Conservation (phyloP, 2,329 filamentous ascomycete genomes). For the Aspergillus fijiensis region DNA sequence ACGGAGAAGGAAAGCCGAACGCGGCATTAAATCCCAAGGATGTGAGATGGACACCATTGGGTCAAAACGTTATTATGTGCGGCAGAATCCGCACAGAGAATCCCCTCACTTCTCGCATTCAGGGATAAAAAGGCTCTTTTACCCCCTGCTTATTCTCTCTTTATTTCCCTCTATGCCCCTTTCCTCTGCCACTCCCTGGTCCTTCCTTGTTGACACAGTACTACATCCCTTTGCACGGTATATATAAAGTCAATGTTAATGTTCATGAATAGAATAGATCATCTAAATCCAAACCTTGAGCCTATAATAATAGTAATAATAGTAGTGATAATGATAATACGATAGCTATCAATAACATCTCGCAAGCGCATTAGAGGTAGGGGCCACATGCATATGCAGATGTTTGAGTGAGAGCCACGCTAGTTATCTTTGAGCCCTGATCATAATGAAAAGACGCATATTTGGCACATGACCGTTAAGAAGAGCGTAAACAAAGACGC, state of each 20-base stretch:
- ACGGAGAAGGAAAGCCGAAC: slow-evolving; percentile 52
- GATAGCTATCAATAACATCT: neutral
- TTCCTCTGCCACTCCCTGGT: neutral
- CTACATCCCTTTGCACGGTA: neutral
- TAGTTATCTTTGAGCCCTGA: too few relatives aligned
- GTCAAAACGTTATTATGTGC: slow-evolving; percentile 80
- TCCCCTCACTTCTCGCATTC: neutral
- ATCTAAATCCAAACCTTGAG: neutral
- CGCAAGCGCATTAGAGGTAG: too few relatives aligned
- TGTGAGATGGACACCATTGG: slow-evolving; percentile 74
- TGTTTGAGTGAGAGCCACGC: too few relatives aligned
- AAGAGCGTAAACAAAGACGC: too few relatives aligned
- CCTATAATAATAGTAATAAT: neutral
- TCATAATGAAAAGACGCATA: too few relatives aligned
- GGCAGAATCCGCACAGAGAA: slow-evolving; percentile 53
- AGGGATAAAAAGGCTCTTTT: neutral
- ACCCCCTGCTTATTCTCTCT: neutral
- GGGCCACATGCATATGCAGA: too few relatives aligned
- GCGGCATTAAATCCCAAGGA: slow-evolving; percentile 65
- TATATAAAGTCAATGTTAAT: neutral
- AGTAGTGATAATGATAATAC: neutral
- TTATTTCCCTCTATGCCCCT: too few relatives aligned
- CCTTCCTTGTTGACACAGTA: neutral
- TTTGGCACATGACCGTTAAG: too few relatives aligned
- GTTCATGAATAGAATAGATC: too few relatives aligned